phyloP scores from a whole-genome alignment of 768 basidiomycete genomes.

The Pleurotus ostreatus region DNA sequence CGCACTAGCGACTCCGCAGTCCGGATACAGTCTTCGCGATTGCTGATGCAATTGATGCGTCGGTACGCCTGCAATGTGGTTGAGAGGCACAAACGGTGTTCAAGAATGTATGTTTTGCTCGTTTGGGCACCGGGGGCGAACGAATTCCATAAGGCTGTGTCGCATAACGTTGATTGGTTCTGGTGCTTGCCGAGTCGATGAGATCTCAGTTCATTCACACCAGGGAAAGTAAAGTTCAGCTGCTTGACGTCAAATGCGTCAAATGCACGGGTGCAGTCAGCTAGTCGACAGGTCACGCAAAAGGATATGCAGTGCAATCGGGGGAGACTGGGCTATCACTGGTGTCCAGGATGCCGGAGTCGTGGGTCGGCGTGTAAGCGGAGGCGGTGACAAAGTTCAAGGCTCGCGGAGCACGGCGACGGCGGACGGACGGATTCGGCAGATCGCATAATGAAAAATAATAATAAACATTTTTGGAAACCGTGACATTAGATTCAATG shows the following conservation, averaged over 20 bases:
- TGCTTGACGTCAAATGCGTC: slow-evolving; percentile 7
- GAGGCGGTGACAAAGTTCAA: slow-evolving; percentile 9
- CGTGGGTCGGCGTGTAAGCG: neutral
- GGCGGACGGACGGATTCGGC: neutral
- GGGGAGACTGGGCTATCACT: neutral
- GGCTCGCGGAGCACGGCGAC: slow-evolving; percentile 10
- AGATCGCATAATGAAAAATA: slow-evolving; percentile 3
- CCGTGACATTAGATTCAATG: neutral
- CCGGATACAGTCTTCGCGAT: no score
- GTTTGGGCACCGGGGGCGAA: neutral
- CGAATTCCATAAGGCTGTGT: slow-evolving; percentile 4
- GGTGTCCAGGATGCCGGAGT: neutral
- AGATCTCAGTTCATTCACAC: neutral
- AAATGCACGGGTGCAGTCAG: slow-evolving; percentile 3
- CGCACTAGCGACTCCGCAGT: no score
- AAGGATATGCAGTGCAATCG: neutral
- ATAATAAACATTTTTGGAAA: slow-evolving; percentile 3
- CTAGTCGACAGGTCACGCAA: neutral
- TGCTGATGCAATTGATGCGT: neutral
- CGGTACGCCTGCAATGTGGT: neutral
- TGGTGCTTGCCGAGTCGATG: slow-evolving; percentile 5
- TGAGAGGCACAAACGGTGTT: slow-evolving; percentile 1
- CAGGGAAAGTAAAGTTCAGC: slow-evolving; percentile 7
- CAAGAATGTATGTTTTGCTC: neutral
- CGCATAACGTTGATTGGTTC: neutral